A percentile compares a stretch with the other conserved stretches of the same genome.
Evolutionary conservation across 2,329 filamentous ascomycete genomes (phyloP).

Genomic region (Exophiala aquamarina): DNA sequence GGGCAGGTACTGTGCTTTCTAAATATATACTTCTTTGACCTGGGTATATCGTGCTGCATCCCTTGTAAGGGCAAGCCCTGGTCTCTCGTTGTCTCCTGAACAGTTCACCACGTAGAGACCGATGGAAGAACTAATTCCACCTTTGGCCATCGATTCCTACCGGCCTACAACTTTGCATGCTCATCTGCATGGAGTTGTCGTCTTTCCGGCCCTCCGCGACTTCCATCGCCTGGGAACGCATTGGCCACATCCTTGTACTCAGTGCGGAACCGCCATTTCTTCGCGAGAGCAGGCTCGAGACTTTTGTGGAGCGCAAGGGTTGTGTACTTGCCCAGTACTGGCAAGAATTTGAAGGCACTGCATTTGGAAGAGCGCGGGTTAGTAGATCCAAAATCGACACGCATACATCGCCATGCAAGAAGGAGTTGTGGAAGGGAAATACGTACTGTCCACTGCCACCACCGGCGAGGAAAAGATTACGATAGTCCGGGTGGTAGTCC

Average conservation of each 20-base stretch:
- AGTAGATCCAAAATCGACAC: neutral
- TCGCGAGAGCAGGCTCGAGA: conserved; percentile 9
- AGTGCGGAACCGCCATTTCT: conserved; percentile 26
- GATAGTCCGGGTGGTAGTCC: conserved; percentile 64
- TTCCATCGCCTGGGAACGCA: conserved; percentile 25
- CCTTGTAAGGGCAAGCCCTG: too few relatives aligned
- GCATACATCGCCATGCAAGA: conserved; percentile 1
- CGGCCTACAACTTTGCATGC: conserved; percentile 3
- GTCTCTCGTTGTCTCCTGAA: too few relatives aligned
- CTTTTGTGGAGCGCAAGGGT: conserved; percentile 15
- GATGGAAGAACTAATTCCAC: neutral
- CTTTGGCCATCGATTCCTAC: neutral
- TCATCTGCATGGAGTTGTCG: conserved; percentile 23
- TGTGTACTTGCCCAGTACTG: conserved; percentile 49
- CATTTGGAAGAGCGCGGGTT: neutral
- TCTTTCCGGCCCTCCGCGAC: conserved; percentile 26
- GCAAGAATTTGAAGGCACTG: conserved; percentile 52
- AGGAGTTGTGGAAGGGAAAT: conserved; percentile 48
- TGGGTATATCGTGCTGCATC: too few relatives aligned
- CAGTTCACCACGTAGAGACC: neutral
- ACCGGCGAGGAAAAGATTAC: conserved; percentile 47
- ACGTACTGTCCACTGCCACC: conserved; percentile 60
- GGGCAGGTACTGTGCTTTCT: too few relatives aligned
- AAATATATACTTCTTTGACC: too few relatives aligned
- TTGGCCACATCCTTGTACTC: conserved; percentile 16